Conservation (phyloP, 2,329 filamentous ascomycete genomes). For the Sclerotinia glacialis region DNA sequence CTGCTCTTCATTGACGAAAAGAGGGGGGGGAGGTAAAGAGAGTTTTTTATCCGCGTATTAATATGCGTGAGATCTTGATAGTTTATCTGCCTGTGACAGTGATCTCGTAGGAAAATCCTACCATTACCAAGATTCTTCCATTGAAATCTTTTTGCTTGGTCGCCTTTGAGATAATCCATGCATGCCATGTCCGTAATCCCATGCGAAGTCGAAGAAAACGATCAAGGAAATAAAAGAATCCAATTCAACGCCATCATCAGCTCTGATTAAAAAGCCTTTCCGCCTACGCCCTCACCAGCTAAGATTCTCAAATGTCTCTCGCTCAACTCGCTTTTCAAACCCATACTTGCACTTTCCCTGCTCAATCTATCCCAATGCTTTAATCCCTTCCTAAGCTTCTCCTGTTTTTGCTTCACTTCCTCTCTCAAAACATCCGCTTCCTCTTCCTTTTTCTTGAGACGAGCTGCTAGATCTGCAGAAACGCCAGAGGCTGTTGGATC, state of each 20-base stretch:
- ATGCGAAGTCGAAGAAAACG: neutral
- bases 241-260: neutral
- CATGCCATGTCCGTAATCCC: neutral
- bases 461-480: slow-evolving; percentile 32
- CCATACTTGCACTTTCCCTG: slow-evolving; percentile 34
- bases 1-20: neutral
- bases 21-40: neutral
- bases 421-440: slow-evolving; percentile 37
- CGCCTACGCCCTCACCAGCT: slow-evolving; percentile 39
- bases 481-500: slow-evolving; percentile 38
- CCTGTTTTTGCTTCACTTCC: slow-evolving; percentile 37
- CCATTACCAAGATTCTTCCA: neutral
- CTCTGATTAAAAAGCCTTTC: slow-evolving; percentile 37
- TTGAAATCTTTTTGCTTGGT: slow-evolving; percentile 8
- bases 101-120: neutral
- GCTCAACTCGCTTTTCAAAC: slow-evolving; percentile 38
- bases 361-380: slow-evolving; percentile 38
- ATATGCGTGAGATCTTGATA: neutral
- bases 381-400: slow-evolving; percentile 36
- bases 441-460: slow-evolving; percentile 38
- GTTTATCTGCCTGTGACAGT: neutral
- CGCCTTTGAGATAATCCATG: neutral
- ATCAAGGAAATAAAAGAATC: neutral
- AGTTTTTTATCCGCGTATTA: neutral
- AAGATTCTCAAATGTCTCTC: slow-evolving; percentile 39